Evolutionary conservation across 495 filamentous ascomycete species (phyloP).

Genomic region (Penicillium subrubescens): DNA sequence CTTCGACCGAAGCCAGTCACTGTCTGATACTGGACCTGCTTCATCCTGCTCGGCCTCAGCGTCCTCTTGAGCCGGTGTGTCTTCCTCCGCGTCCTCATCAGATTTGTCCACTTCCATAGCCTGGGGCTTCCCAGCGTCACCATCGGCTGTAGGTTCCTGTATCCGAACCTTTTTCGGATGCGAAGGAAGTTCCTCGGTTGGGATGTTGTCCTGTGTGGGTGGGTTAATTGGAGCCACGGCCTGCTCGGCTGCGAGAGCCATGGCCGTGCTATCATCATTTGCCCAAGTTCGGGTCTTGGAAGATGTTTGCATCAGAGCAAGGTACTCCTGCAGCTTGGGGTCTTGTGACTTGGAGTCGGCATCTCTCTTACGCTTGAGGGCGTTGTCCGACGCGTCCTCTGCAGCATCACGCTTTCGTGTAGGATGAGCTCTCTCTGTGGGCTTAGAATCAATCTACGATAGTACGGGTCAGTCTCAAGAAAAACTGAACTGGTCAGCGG

Average conservation of each 20-base stretch:
- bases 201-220: constrained; percentile 25
- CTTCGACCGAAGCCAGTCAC: constrained; percentile 90
- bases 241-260: constrained; percentile 35
- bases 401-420: constrained; percentile 35
- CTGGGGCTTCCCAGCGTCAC: constrained; percentile 18
- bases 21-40: constrained; percentile 54
- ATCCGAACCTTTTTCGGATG: constrained; percentile 47
- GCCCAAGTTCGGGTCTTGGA: constrained; percentile 70
- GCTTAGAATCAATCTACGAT: constrained; percentile 43
- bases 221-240: constrained; percentile 26
- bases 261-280: constrained; percentile 55
- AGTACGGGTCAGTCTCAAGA: constrained; percentile 48
- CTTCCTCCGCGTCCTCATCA: constrained; percentile 21
- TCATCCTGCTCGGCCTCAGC: constrained; percentile 17
- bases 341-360: constrained; percentile 55
- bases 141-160: constrained; percentile 17
- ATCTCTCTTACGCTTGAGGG: constrained; percentile 61
- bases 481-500: constrained; percentile 51
- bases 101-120: constrained; percentile 31
- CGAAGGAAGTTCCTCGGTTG: constrained; percentile 43
- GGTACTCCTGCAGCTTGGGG: constrained; percentile 81
- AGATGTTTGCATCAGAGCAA: constrained; percentile 75
- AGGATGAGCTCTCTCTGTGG: constrained; percentile 38
- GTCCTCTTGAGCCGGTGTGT: constrained; percentile 25
- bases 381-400: constrained; percentile 29